Percentiles rank a stretch among this genome's conserved stretches.
phyloP scores from a whole-genome alignment of 83 land plant species.

The Picea abies region DNA sequence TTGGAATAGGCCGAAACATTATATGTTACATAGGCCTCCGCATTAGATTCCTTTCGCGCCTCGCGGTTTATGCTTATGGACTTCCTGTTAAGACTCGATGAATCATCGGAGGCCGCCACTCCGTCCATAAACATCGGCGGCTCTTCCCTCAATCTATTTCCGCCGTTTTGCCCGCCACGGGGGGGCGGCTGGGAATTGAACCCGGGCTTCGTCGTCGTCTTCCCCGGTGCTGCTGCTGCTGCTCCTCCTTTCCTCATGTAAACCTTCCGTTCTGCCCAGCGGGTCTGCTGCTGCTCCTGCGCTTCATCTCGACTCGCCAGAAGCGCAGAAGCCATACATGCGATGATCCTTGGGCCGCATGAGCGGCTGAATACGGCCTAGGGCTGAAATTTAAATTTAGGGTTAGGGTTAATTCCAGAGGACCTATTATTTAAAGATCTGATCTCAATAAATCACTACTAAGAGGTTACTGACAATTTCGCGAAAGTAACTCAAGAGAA shows the following conservation, averaged over 20 bases:
- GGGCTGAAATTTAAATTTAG: not conserved
- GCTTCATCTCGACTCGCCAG: constrained; percentile 42
- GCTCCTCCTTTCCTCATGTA: constrained; percentile 21
- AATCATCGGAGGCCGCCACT: constrained; percentile 30
- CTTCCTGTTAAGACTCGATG: constrained; percentile 33
- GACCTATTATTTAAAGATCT: not conserved
- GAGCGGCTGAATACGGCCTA: not conserved
- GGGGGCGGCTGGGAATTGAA: constrained; percentile 15
- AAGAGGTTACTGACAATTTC: not conserved
- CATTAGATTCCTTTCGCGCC: not conserved
- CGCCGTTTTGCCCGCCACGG: not conserved
- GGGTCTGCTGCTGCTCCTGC: not conserved
- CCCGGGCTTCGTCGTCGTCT: constrained; percentile 12
- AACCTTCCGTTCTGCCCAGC: constrained; percentile 33
- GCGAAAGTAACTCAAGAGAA: not conserved
- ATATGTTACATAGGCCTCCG: constrained; percentile 10
- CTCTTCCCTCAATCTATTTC: not conserved
- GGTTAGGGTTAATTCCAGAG: not conserved
- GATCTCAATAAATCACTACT: not conserved
- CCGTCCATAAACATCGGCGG: constrained; percentile 9
- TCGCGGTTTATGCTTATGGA: constrained; percentile 33
- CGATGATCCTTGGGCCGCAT: constrained; percentile 7
- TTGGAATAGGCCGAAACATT: constrained; percentile 23
- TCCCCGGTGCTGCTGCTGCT: not conserved
- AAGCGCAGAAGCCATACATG: constrained; percentile 45